These are phyloP conservation scores for Ananas comosus DNA, from an alignment of 176 grass and related monocot species.

Conservation along the genomic window DNA sequence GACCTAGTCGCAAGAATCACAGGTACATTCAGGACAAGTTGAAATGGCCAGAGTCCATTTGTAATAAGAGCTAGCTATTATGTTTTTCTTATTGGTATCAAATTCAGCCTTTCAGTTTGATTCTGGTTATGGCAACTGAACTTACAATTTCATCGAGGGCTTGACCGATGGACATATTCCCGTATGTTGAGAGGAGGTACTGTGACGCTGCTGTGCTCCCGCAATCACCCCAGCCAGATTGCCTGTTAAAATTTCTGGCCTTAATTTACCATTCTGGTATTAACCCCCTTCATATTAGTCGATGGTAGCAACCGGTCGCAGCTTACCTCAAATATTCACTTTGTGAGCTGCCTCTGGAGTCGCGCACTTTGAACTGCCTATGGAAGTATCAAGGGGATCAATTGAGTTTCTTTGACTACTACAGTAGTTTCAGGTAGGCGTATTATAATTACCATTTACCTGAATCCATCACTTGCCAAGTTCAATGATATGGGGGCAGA, in stretches of 20 bases:
- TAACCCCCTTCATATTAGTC: not conserved
- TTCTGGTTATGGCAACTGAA: not conserved
- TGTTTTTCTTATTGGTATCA: no score
- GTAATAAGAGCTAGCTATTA: no score
- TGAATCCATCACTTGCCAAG: constrained; percentile 18
- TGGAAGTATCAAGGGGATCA: not conserved
- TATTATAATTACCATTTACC: constrained; percentile 20
- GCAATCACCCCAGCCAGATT: constrained; percentile 16
- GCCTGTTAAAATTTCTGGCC: constrained; percentile 24
- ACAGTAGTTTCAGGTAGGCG: not conserved
- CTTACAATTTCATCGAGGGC: constrained; percentile 39
- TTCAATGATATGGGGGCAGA: constrained; percentile 30
- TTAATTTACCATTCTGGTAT: constrained; percentile 2
- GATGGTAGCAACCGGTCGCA: not conserved
- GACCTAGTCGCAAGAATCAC: not conserved
- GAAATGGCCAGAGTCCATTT: not conserved
- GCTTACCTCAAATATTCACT: not conserved
- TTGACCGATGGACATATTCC: constrained; percentile 41
- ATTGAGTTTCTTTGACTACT: not conserved
- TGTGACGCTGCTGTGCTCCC: constrained; percentile 16
- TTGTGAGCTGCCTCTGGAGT: constrained; percentile 2
- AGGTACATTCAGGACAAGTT: not conserved
- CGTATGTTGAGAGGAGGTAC: constrained; percentile 45
- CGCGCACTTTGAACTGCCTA: constrained; percentile 7
- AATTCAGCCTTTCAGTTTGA: not conserved